A percentile compares a stretch with the other conserved stretches of the same genome.
phyloP scores from a whole-genome alignment of 371 early-diverging fungal genomes.

The Actinomucor elegans region DNA sequence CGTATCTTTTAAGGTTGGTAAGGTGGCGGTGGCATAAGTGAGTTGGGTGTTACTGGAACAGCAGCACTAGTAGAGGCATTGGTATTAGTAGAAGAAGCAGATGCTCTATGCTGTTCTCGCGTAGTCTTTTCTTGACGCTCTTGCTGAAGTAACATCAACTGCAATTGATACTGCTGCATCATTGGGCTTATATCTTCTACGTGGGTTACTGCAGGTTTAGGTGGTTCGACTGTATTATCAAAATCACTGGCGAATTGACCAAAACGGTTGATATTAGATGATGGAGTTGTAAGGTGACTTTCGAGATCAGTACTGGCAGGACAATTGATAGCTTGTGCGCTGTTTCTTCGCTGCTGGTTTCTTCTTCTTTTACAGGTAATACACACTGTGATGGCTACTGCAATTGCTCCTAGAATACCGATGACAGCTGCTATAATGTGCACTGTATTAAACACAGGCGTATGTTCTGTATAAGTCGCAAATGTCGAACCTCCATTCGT shows the following conservation, averaged over 20 bases:
- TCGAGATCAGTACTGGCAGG: background rate
- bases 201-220: slow-evolving; percentile 3
- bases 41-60: background rate
- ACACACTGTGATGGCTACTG: slow-evolving; percentile 27
- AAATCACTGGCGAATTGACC: slow-evolving; percentile 25
- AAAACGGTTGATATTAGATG: background rate
- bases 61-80: too few relatives aligned
- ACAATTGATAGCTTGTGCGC: background rate
- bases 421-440: slow-evolving; percentile 39
- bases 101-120: slow-evolving; percentile 4
- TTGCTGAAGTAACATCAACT: slow-evolving; percentile 15
- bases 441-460: slow-evolving; percentile 33
- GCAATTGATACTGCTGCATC: slow-evolving; percentile 28
- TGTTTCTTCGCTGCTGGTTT: background rate
- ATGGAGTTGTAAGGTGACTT: background rate
- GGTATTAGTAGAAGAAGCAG: slow-evolving; percentile 8
- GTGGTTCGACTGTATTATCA: slow-evolving; percentile 6
- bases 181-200: slow-evolving; percentile 14
- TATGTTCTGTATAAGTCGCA: slow-evolving; percentile 23
- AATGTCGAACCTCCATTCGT: slow-evolving; percentile 15
- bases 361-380: slow-evolving; percentile 23
- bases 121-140: slow-evolving; percentile 10
- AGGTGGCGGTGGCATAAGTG: slow-evolving; percentile 19
- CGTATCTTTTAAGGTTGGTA: slow-evolving; percentile 10
- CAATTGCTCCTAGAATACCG: slow-evolving; percentile 29